Base-by-base conservation (phyloP, 768 basidiomycete species). In the Fomitopsis serialis region DNA sequence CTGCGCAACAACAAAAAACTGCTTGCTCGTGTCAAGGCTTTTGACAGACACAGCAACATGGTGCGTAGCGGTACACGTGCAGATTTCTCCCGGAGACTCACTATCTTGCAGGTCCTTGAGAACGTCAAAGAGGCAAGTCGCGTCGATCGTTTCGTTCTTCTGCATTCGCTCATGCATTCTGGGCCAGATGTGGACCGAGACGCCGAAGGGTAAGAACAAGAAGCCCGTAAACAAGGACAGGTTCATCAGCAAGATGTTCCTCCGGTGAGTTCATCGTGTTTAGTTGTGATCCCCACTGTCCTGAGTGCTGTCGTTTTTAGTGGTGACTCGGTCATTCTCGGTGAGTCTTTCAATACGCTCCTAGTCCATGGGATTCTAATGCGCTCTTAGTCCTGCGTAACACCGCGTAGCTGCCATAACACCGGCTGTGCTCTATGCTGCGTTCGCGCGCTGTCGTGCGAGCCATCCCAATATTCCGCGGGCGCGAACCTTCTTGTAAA, bases 201-300 rank as follows among this genome's bases (percentile, higher is more conserved):
- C 86, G 45, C 97, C 97, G 19, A 98, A 98, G 72, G 94, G 93
- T 37, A 98, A 98, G 75, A 93, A 93, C 67, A 98, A 97, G 77
- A 98, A 98, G 67, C 92, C 97, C 7, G 86, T 98, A 53, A 98
- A 98, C 78, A 98, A 98, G 73, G 97, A 98, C 72, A 82, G 97
- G 45, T 99, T 98, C 76, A 96, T 99, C 69, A 96, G 93, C 70
- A 99, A 98, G 75, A 96, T 99, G 93, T 98, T 96, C 72, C 73
- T 98, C 57, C 81, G 92, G 90, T 89, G 63, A 48, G 83, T 50
- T 15, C 25, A 13, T 27, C 11, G n/a, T 4, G 12, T 32, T 15
- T 32, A n/a, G 15, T 9, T 32, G 42, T 40, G 52, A 35, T 22
- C 47, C 11, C 22, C 43, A 32, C 43, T 44, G 44, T 37, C 35